These are phyloP conservation scores for Rubus parviflorus DNA, from an alignment of 306 rosid species.

Conservation along the genomic window DNA sequence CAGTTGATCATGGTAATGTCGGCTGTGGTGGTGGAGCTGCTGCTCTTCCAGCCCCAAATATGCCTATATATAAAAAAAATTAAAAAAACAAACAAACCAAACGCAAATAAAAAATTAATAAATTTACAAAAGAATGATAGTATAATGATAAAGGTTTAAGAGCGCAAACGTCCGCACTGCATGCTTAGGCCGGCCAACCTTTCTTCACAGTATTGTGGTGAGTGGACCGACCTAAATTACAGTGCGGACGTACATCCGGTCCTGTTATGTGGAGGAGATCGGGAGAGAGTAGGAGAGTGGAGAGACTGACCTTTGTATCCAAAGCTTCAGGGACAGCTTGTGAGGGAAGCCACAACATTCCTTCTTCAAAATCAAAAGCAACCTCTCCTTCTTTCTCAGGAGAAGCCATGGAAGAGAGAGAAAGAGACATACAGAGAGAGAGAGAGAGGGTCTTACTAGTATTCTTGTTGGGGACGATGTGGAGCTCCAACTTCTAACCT, in stretches of 20 bases:
- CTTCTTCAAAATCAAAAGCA: constrained; percentile 52
- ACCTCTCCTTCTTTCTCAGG: constrained; percentile 33
- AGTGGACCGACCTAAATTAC: background rate
- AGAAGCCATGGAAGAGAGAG: constrained; percentile 40
- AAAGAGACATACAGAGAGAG: constrained; percentile 16
- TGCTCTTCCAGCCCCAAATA: background rate
- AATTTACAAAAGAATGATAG: too few relatives aligned
- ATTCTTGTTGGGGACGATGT: constrained; percentile 28
- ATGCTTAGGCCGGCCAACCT: background rate
- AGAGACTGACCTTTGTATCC: constrained; percentile 36
- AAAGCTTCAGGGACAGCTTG: constrained; percentile 50
- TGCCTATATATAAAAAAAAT: background rate
- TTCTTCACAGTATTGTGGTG: background rate
- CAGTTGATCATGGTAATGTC: background rate
- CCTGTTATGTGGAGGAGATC: too few relatives aligned
- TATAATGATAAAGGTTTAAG: background rate
- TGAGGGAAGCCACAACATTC: constrained; percentile 60
- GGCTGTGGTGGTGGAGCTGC: background rate
- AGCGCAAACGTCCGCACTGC: background rate
- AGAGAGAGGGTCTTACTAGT: background rate
- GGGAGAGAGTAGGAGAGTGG: background rate
- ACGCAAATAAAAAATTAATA: background rate
- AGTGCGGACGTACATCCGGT: background rate
- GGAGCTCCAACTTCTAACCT: constrained; percentile 62
- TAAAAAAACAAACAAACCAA: background rate